Conservation (phyloP, 2,329 filamentous ascomycete genomes). For the Pyrenophora seminiperda region DNA sequence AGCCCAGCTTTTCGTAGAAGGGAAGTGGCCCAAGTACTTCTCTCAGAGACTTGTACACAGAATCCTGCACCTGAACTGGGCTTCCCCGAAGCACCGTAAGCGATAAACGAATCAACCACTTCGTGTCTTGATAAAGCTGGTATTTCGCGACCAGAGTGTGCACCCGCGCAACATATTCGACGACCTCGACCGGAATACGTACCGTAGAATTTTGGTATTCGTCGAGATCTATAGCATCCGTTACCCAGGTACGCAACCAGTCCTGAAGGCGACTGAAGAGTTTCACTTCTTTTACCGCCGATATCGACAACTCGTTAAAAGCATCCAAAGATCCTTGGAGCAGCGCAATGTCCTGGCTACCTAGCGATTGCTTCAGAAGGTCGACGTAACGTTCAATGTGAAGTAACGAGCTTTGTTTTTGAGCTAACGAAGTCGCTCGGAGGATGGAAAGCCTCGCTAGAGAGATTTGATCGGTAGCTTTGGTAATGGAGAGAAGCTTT, state of each 20-base stretch:
- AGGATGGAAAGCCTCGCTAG: slow-evolving; percentile 33
- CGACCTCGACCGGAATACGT: slow-evolving; percentile 12
- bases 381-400: slow-evolving; percentile 30
- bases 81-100: slow-evolving; percentile 25
- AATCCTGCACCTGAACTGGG: slow-evolving; percentile 16
- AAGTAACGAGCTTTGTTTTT: slow-evolving; percentile 30
- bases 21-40: slow-evolving; percentile 23
- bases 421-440: slow-evolving; percentile 30
- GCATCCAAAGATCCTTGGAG: slow-evolving; percentile 33
- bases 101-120: slow-evolving; percentile 33
- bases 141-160: slow-evolving; percentile 32
- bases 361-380: slow-evolving; percentile 29
- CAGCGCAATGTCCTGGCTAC: slow-evolving; percentile 12
- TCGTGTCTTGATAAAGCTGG: slow-evolving; percentile 26
- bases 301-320: slow-evolving; percentile 32
- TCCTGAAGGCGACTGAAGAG: slow-evolving; percentile 21
- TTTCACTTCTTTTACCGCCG: slow-evolving; percentile 24
- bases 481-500: slow-evolving; percentile 25
- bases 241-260: slow-evolving; percentile 31
- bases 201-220: slow-evolving; percentile 18
- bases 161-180: slow-evolving; percentile 28
- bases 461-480: slow-evolving; percentile 30
- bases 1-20: slow-evolving; percentile 26
- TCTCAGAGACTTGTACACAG: slow-evolving; percentile 19
- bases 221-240: slow-evolving; percentile 26